Base-by-base conservation (phyloP, 768 basidiomycete species). In the Agrocybe praecox region DNA sequence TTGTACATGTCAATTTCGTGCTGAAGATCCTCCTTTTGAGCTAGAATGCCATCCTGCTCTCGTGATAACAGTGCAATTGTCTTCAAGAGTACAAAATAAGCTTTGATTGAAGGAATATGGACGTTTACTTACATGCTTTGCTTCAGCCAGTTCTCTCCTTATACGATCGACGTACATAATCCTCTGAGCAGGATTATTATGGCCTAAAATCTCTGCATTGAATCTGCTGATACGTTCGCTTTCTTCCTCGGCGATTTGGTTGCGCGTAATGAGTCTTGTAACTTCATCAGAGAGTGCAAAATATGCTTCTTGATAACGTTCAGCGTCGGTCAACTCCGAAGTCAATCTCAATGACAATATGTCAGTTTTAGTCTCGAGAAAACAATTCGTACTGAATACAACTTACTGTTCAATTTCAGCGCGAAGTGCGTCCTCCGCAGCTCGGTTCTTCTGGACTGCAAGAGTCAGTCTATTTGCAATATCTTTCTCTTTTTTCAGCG, bases 81-180 rank as follows among this genome's bases (percentile, higher is more conserved):
- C 85, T 87, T 63, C 40, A 52, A 29, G 18, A 21, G 17, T 24
- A 43, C n/a, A 34, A 21, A 40, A 48, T 19, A 55, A 17, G 33
- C 11, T 45, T 33, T 34, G 34, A 14, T 0, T 32, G 11, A 26
- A 19, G n/a, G 18, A 46, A 56, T n/a, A 18, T 32, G n/a, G 40
- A 22, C 23, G 73, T 29, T 29, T 29, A 9, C 87, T 57, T 58
- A 92, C 94, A 72, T 92, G 89, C 70, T 93, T 94, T 6, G 83
- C 79, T 53, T 92, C 87, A 2, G 91, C 84, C 48, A 96, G 74
- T 67, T 96, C 94, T 54, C 81, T 76, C 33, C 94, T 80, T 51
- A 97, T 85, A 52, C 86, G 80, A 56, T 96, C 95, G 15, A 97
- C 86, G 62, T 96, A 96, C 69, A 86, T 77, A 64, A 97, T 94